These are phyloP conservation scores for Russula foetens DNA, from an alignment of 768 basidiomycete species.

Conservation along the genomic window DNA sequence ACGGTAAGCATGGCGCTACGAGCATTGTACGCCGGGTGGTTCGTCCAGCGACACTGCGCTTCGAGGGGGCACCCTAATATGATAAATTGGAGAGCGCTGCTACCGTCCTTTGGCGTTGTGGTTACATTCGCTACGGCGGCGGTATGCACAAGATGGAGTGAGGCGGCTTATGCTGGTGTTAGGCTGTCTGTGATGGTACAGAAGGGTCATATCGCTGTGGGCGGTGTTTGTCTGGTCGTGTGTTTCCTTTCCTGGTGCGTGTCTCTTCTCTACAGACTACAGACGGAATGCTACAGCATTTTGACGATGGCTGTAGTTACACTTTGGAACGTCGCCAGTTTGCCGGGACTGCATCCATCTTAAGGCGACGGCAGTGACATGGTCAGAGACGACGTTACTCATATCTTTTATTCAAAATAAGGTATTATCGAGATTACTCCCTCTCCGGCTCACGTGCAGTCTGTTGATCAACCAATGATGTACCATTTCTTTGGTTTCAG, in stretches of 20 bases:
- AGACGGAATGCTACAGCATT: background rate
- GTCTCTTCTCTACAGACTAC: no score
- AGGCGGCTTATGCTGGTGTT: conserved; percentile 12
- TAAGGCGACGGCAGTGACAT: background rate
- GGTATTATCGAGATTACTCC: no score
- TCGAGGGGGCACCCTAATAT: conserved; percentile 13
- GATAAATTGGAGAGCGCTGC: conserved; percentile 20
- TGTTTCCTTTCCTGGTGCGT: conserved; percentile 7
- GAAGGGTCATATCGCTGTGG: conserved; percentile 24
- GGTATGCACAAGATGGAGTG: conserved; percentile 23
- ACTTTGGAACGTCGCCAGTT: background rate
- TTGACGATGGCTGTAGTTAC: background rate
- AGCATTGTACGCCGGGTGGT: conserved; percentile 51
- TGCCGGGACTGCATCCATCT: background rate
- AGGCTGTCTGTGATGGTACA: conserved; percentile 23
- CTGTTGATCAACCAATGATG: no score
- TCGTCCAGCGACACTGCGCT: conserved; percentile 41
- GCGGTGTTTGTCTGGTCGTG: conserved; percentile 19
- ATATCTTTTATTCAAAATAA: no score
- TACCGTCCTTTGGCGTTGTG: conserved; percentile 25
- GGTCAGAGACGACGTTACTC: background rate
- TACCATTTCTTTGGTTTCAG: no score
- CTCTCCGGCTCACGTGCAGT: no score
- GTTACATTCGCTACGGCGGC: conserved; percentile 23
- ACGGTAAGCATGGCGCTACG: conserved; percentile 56